Conservation (phyloP, 73 alveolate species). For the Tetrahymena elliotti region DNA sequence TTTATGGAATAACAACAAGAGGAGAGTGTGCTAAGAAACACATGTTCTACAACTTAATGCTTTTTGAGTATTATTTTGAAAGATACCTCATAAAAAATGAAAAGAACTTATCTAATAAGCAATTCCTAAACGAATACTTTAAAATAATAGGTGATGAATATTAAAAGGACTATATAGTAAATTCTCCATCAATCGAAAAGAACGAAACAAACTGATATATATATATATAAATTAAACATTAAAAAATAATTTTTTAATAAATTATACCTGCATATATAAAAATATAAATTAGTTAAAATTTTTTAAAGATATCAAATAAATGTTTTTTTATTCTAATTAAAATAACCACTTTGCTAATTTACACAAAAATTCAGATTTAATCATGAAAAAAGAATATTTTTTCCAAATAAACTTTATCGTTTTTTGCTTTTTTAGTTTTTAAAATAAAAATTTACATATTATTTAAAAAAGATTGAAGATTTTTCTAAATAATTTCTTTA, state of each 20-base stretch:
- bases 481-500: too few species aligned
- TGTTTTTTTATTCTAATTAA: too few species aligned
- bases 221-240: neutral
- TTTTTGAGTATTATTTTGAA: neutral
- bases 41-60: neutral
- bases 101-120: neutral
- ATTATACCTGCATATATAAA: too few species aligned
- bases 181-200: neutral
- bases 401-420: too few species aligned
- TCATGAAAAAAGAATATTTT: too few species aligned
- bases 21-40: neutral
- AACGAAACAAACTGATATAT: neutral
- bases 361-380: too few species aligned
- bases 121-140: neutral
- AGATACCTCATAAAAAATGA: neutral
- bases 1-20: neutral
- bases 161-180: neutral
- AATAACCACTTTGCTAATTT: too few species aligned
- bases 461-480: too few species aligned
- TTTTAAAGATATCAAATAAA: too few species aligned
- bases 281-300: too few species aligned
- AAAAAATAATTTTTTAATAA: neutral
- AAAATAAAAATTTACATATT: too few species aligned
- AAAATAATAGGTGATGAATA: neutral
- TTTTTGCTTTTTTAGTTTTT: too few species aligned